Conservation (phyloP, 2,329 filamentous ascomycete genomes). For the Sarocladium brachiariae region DNA sequence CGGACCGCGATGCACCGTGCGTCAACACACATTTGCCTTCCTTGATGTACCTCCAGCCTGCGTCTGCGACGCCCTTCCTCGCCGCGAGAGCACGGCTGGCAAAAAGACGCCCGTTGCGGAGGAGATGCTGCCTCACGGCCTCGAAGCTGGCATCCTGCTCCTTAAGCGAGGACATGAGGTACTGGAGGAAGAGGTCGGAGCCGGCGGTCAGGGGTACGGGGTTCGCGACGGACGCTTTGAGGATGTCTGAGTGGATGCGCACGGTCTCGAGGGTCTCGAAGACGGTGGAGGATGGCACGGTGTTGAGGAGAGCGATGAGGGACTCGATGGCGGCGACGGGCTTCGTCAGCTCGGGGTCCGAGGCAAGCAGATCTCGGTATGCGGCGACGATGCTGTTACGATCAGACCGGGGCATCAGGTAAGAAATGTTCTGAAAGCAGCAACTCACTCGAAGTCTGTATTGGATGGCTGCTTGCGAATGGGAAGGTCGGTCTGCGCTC, state of each 20-base stretch:
- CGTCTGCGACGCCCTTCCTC: conserved; percentile 72
- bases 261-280: conserved; percentile 89
- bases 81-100: conserved; percentile 80
- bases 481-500: conserved; percentile 12
- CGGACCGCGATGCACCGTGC: conserved; percentile 80
- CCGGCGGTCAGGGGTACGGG: conserved; percentile 88
- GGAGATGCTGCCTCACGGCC: conserved; percentile 71
- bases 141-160: conserved; percentile 59
- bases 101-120: conserved; percentile 81
- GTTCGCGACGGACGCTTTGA: conserved; percentile 76
- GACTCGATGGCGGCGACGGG: conserved; percentile 92
- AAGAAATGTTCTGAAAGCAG: not conserved
- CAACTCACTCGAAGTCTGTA: conserved; percentile 27
- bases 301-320: conserved; percentile 77
- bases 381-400: conserved; percentile 45
- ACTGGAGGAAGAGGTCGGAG: conserved; percentile 92
- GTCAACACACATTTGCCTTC: conserved; percentile 81
- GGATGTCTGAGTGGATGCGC: conserved; percentile 64
- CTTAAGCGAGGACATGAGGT: conserved; percentile 70
- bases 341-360: conserved; percentile 84
- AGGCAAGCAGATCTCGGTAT: conserved; percentile 46
- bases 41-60: conserved; percentile 70
- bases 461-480: conserved; percentile 17
- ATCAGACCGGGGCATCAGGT: not conserved
- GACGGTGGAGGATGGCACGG: conserved; percentile 75